Evolutionary conservation across 2,329 filamentous ascomycete species (phyloP).

Genomic region (Microthyrium microscopicum): DNA sequence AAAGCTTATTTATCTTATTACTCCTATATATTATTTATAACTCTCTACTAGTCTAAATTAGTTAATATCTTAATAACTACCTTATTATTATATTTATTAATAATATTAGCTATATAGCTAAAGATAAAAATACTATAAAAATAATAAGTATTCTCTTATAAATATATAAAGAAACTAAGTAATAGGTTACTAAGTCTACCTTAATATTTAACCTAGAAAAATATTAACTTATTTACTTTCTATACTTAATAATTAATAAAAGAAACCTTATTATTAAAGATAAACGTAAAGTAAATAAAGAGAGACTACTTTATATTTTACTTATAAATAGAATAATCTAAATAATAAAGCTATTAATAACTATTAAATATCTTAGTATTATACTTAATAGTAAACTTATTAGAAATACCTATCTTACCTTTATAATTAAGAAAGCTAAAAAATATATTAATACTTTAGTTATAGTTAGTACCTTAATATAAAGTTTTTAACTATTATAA

Average conservation of each 20-base stretch:
- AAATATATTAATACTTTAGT: conserved; percentile 10
- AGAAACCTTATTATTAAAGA: too few species aligned
- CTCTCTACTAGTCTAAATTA: conserved; percentile 14
- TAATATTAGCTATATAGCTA: conserved; percentile 12
- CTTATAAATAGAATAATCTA: too few species aligned
- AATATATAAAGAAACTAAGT: conserved; percentile 10
- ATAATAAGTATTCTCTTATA: conserved; percentile 11
- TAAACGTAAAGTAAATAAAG: conserved; percentile 7
- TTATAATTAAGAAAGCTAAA: conserved; percentile 9
- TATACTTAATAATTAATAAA: conserved; percentile 8
- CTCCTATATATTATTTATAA: conserved; percentile 17
- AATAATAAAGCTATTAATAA: conserved; percentile 8
- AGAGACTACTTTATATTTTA: conserved; percentile 8
- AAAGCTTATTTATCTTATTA: conserved; percentile 12
- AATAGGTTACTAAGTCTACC: conserved; percentile 14
- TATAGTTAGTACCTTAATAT: conserved; percentile 10
- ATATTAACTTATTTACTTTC: conserved; percentile 16
- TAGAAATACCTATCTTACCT: conserved; percentile 9
- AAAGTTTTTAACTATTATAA: conserved; percentile 10
- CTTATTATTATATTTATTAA: conserved; percentile 12
- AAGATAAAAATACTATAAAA: conserved; percentile 10
- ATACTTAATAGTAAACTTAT: conserved; percentile 11
- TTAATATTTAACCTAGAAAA: conserved; percentile 16
- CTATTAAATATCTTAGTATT: conserved; percentile 11
- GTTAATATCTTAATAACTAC: conserved; percentile 9